Percentiles rank a stretch among this genome's conserved stretches.
Evolutionary conservation across 2,329 filamentous ascomycete genomes (phyloP).

Genomic region (Byssothecium circinans): DNA sequence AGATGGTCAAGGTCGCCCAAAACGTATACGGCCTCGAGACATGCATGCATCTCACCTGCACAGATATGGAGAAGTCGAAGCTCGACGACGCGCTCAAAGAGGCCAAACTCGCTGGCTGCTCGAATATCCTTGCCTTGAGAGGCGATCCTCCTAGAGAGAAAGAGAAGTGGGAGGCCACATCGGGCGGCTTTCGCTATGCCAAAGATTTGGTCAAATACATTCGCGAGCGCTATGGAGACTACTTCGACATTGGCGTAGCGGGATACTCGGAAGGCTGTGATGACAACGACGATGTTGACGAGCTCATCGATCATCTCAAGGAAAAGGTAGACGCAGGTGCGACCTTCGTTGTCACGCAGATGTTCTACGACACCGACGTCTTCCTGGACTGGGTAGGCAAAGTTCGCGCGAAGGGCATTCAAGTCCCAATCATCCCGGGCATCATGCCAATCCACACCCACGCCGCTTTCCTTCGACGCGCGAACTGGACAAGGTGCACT

Average conservation of each 20-base stretch:
- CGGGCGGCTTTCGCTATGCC: conserved; percentile 87
- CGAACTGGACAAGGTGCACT: conserved; percentile 85
- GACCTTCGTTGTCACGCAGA: conserved; percentile 94
- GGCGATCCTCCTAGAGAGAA: conserved; percentile 93
- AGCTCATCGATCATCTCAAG: conserved; percentile 88
- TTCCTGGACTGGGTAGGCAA: conserved; percentile 89
- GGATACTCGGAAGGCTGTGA: conserved; percentile 96
- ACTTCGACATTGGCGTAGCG: conserved; percentile 97
- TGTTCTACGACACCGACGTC: conserved; percentile 98
- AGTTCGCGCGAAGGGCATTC: conserved; percentile 82
- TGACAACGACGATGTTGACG: conserved; percentile 84
- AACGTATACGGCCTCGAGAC: conserved; percentile 95
- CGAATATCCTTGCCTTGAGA: conserved; percentile 91
- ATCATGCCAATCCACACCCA: conserved; percentile 97
- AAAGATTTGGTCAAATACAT: conserved; percentile 88
- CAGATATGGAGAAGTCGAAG: conserved; percentile 92
- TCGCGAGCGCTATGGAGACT: conserved; percentile 73
- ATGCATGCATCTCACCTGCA: conserved; percentile 98
- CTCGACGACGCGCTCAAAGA: conserved; percentile 84
- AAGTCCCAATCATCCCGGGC: conserved; percentile 78
- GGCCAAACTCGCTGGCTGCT: conserved; percentile 93
- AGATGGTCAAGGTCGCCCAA: conserved; percentile 97
- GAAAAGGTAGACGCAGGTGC: conserved; percentile 95
- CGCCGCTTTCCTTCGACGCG: conserved; percentile 85
- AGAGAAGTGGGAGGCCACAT: conserved; percentile 87